Base-by-base conservation (phyloP, 108 stramenopile species). In the Conticribra guillardii region DNA sequence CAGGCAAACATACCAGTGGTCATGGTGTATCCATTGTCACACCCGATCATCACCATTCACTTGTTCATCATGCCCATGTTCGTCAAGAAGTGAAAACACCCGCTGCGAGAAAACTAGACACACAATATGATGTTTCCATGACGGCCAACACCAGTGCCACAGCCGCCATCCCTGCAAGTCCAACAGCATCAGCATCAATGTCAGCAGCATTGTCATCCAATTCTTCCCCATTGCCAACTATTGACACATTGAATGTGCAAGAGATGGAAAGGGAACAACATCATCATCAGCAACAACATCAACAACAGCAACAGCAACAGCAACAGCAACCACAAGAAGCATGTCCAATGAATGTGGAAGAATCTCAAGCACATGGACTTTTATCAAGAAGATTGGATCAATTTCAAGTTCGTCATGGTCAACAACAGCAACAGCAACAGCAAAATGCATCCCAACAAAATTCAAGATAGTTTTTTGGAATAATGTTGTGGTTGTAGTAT, bases 301-400 rank as follows among this genome's bases (percentile, higher is more conserved):
- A n/a, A n/a, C n/a, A n/a, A n/a, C n/a, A n/a, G n/a, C n/a, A n/a
- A n/a, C n/a, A n/a, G 44, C 48, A 24, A 22, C 51, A 23, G 33
- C 50, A 16, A 24, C 33, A 28, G 49, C 31, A 37, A 48, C 19
- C 28, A 17, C 7, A 3, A 64, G 19, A 16, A 19, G 21, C 30
- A 29, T 32, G 14, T 19, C 41, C 2, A 61, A 64, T n/a, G n/a
- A n/a, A n/a, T n/a, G n/a, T n/a, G 48, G 75, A 76, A 49, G 76
- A 62, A 57, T 67, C 63, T 46, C 76, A 76, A 57, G 76, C 76
- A 14, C 58, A 69, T 59, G 67, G 61, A 19, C 46, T 76, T 19
- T 49, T 76, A 49, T 52, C 60, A 19, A 62, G 76, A 69, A 64
- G 67, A 30, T 29, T 76, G 34, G 60, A 68, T 37, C 68, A 64